These are phyloP conservation scores for Botrytis hyacinthi DNA, from an alignment of 2,329 filamentous ascomycete species.

Conservation along the genomic window DNA sequence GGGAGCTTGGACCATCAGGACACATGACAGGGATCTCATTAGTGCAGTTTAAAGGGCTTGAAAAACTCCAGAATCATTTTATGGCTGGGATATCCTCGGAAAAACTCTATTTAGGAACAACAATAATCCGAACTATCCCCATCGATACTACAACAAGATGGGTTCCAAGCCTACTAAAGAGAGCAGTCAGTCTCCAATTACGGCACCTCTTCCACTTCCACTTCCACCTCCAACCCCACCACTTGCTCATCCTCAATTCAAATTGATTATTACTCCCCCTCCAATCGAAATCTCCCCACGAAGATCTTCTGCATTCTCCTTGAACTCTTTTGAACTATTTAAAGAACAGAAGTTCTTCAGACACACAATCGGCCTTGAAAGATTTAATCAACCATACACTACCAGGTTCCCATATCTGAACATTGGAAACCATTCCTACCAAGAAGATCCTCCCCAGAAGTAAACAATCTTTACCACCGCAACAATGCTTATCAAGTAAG, in stretches of 20 bases:
- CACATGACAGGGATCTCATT: not conserved
- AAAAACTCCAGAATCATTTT: too few relatives aligned
- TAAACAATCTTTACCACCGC: not conserved
- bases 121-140: not conserved
- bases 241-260: not conserved
- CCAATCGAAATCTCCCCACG: not conserved
- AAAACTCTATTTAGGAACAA: not conserved
- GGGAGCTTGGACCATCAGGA: not conserved
- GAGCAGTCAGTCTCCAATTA: not conserved
- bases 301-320: not conserved
- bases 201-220: not conserved
- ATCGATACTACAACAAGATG: not conserved
- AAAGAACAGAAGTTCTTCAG: not conserved
- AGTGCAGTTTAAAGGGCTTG: not conserved
- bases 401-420: not conserved
- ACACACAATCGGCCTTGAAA: not conserved
- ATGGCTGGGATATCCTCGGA: not conserved
- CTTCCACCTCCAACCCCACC: not conserved
- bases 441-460: not conserved
- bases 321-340: not conserved
- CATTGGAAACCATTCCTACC: not conserved
- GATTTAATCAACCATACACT: not conserved
- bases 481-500: constrained; percentile 14
- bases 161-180: not conserved
- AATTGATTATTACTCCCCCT: not conserved